Percentiles rank a stretch among this genome's conserved stretches.
Evolutionary conservation across 345 rosid species (phyloP).

Genomic region (Reutealis trisperma): DNA sequence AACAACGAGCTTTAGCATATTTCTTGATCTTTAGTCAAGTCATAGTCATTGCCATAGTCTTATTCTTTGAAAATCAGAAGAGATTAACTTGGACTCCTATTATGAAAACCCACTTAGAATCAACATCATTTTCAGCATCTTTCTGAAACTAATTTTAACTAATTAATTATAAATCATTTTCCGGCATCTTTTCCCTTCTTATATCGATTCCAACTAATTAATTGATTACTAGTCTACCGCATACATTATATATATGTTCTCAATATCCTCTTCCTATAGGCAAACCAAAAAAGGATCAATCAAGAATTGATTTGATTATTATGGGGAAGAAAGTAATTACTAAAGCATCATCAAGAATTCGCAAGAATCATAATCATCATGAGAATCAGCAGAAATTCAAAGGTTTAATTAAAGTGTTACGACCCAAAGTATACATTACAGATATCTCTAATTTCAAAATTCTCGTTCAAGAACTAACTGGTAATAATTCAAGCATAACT

Average conservation of each 20-base stretch:
- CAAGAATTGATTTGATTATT: background rate
- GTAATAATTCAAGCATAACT: background rate
- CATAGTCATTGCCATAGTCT: background rate
- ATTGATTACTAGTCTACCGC: background rate
- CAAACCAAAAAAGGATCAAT: background rate
- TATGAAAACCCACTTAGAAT: background rate
- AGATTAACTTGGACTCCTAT: background rate
- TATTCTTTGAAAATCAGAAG: background rate
- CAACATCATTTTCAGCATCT: constrained; percentile 11
- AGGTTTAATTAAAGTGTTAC: constrained; percentile 23
- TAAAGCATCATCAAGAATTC: constrained; percentile 19
- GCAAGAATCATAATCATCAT: constrained; percentile 13
- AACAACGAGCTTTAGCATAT: background rate
- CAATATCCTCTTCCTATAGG: background rate
- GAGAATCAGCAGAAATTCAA: constrained; percentile 19
- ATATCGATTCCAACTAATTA: background rate
- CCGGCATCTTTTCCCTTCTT: background rate
- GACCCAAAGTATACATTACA: constrained; percentile 51
- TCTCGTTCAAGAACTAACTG: constrained; percentile 16
- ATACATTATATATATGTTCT: background rate
- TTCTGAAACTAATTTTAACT: constrained; percentile 2
- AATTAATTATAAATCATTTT: constrained; percentile 1
- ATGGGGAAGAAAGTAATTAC: constrained; percentile 33
- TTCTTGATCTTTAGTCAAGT: background rate
- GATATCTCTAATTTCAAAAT: constrained; percentile 42